phyloP scores from a whole-genome alignment of 768 basidiomycete genomes.

The Trametes villosa region DNA sequence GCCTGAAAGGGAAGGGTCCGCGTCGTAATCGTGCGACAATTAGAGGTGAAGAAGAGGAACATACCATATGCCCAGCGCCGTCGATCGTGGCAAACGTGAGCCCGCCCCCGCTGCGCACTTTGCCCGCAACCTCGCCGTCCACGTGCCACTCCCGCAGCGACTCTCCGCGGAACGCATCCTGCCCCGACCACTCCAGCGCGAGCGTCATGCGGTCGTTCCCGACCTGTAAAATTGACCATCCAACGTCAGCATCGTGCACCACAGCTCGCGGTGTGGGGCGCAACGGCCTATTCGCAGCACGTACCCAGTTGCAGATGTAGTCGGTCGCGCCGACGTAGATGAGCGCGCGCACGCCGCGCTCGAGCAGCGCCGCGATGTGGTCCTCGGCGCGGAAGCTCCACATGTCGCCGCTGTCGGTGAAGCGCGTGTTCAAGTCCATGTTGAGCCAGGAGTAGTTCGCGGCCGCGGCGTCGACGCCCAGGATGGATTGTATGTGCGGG shows the following conservation, averaged over 20 bases:
- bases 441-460: constrained; percentile 41
- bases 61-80: constrained; percentile 78
- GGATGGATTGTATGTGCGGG: constrained; percentile 51
- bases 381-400: constrained; percentile 27
- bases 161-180: constrained; percentile 46
- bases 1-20: constrained; percentile 39
- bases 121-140: constrained; percentile 55
- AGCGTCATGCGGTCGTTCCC: constrained; percentile 64
- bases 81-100: constrained; percentile 66
- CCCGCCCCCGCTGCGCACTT: constrained; percentile 53
- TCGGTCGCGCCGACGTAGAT: constrained; percentile 59
- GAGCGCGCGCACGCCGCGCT: constrained; percentile 52
- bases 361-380: constrained; percentile 57
- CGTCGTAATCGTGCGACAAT: background rate
- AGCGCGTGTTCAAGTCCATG: constrained; percentile 46
- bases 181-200: constrained; percentile 59
- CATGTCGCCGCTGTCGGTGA: constrained; percentile 25
- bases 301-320: constrained; percentile 60
- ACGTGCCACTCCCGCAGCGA: constrained; percentile 57
- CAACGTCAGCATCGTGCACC: background rate
- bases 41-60: background rate
- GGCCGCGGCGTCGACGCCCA: constrained; percentile 65
- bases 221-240: constrained; percentile 30
- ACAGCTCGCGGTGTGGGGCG: no score
- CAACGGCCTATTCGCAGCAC: no score